These are phyloP conservation scores for Diplodia scrobiculata DNA, from an alignment of 2,329 filamentous ascomycete genomes.

Conservation along the genomic window DNA sequence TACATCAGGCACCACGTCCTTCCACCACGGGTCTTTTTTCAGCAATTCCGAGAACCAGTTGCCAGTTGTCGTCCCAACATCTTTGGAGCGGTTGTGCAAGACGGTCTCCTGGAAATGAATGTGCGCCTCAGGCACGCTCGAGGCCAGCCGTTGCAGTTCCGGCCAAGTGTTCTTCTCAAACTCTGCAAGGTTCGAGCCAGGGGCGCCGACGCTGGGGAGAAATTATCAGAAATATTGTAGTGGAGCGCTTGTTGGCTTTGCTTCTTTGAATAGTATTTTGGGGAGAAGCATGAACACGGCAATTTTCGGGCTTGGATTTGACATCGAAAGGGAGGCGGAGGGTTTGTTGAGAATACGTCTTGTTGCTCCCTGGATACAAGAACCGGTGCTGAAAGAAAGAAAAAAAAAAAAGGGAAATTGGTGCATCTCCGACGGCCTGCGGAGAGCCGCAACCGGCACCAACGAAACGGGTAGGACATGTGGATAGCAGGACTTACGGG, in stretches of 20 bases:
- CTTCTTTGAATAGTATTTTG: background rate
- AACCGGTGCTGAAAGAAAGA: background rate
- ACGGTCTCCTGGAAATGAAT: slow-evolving; percentile 71
- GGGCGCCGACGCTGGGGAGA: slow-evolving; percentile 45
- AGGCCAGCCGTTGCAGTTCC: slow-evolving; percentile 49
- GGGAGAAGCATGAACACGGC: background rate
- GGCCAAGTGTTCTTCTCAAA: slow-evolving; percentile 52
- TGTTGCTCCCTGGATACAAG: background rate
- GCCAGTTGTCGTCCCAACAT: slow-evolving; percentile 57
- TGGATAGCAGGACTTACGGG: slow-evolving; percentile 47
- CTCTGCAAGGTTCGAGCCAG: slow-evolving; percentile 44
- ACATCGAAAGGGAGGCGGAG: background rate
- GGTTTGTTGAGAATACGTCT: background rate
- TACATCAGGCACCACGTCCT: slow-evolving; percentile 65
- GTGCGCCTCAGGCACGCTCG: slow-evolving; percentile 72
- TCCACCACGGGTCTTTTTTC: slow-evolving; percentile 71
- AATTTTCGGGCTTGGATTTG: background rate
- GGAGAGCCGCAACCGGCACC: too few relatives aligned
- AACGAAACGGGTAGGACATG: background rate
- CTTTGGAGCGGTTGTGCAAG: slow-evolving; percentile 65
- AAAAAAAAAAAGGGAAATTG: background rate
- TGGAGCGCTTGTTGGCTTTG: background rate
- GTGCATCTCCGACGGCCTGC: background rate
- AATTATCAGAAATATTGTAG: background rate
- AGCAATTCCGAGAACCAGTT: slow-evolving; percentile 69